Percentiles rank a stretch among this genome's conserved stretches.
Evolutionary conservation across 2,329 filamentous ascomycete genomes (phyloP).

Genomic region (Fonsecaea monophora): DNA sequence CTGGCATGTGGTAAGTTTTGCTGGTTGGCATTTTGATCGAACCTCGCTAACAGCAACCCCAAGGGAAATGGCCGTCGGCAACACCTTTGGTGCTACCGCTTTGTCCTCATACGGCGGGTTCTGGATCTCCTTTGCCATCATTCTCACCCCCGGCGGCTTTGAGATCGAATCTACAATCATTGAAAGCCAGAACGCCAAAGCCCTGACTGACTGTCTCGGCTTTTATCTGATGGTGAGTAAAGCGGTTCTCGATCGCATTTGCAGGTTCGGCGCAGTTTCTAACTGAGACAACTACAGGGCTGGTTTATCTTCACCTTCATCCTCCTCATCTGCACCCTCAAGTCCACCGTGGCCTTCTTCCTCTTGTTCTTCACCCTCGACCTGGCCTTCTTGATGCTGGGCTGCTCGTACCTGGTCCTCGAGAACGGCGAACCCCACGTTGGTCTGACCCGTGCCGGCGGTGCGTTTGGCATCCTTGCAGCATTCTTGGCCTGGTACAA

Average conservation of each 20-base stretch:
- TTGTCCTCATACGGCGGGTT: constrained; percentile 83
- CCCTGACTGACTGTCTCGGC: constrained; percentile 68
- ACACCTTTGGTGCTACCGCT: constrained; percentile 84
- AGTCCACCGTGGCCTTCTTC: constrained; percentile 80
- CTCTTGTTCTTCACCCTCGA: constrained; percentile 78
- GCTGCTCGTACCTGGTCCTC: constrained; percentile 67
- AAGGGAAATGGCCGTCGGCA: constrained; percentile 86
- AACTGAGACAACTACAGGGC: constrained; percentile 50
- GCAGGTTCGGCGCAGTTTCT: background rate
- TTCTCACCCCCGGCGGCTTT: constrained; percentile 72
- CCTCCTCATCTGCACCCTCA: constrained; percentile 74
- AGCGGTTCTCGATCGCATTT: background rate
- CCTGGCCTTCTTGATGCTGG: constrained; percentile 75
- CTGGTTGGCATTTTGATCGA: background rate
- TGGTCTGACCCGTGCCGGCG: constrained; percentile 71
- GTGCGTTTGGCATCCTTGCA: constrained; percentile 78
- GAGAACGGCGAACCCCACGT: constrained; percentile 49
- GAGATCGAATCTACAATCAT: constrained; percentile 60
- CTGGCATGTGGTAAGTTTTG: constrained; percentile 78
- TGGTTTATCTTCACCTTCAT: constrained; percentile 88
- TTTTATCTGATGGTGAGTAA: constrained; percentile 70
- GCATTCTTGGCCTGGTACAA: constrained; percentile 89
- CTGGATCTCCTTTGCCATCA: constrained; percentile 77
- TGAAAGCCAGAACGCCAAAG: constrained; percentile 43
- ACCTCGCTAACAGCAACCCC: background rate